Conservation (phyloP, 108 stramenopile species). For the Skeletonema menzelii region DNA sequence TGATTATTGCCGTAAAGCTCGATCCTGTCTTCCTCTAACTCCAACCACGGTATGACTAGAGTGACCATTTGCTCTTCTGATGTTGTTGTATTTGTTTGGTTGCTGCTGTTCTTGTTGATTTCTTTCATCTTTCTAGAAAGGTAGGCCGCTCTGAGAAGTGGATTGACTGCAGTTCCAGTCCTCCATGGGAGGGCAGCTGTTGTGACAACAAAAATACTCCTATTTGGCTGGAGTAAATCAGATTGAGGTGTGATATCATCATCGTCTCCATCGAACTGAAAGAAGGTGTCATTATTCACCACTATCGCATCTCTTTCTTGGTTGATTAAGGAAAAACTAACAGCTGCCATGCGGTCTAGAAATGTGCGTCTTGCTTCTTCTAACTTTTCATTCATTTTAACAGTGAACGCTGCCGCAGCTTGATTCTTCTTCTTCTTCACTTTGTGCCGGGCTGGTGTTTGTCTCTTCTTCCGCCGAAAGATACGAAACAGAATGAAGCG, state of each 20-base stretch:
- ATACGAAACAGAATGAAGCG: not conserved
- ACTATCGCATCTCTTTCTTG: constrained; percentile 62
- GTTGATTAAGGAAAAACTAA: constrained; percentile 54
- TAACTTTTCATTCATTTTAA: constrained; percentile 42
- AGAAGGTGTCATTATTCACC: constrained; percentile 20
- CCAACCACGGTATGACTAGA: constrained; percentile 88
- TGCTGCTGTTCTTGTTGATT: constrained; percentile 20
- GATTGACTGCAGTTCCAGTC: constrained; percentile 89
- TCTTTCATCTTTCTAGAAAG: constrained; percentile 42
- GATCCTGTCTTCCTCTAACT: constrained; percentile 69
- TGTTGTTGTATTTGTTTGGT: constrained; percentile 3
- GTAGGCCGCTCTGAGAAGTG: constrained; percentile 84
- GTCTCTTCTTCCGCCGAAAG: not conserved
- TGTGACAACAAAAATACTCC: constrained; percentile 76
- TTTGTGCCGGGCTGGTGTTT: not conserved
- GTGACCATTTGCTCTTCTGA: constrained; percentile 56
- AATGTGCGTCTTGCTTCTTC: constrained; percentile 47
- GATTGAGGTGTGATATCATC: constrained; percentile 64
- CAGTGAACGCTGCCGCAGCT: constrained; percentile 13
- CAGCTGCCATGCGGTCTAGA: constrained; percentile 61
- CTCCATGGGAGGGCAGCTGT: constrained; percentile 88
- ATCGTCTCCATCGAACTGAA: constrained; percentile 32
- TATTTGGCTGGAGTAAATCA: constrained; percentile 58
- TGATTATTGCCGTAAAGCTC: constrained; percentile 51
- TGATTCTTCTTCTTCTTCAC: constrained; percentile 10